Percentiles rank a stretch among this genome's conserved stretches.
phyloP scores from a whole-genome alignment of 495 filamentous ascomycete genomes.

The Clavariopsis aquatica region DNA sequence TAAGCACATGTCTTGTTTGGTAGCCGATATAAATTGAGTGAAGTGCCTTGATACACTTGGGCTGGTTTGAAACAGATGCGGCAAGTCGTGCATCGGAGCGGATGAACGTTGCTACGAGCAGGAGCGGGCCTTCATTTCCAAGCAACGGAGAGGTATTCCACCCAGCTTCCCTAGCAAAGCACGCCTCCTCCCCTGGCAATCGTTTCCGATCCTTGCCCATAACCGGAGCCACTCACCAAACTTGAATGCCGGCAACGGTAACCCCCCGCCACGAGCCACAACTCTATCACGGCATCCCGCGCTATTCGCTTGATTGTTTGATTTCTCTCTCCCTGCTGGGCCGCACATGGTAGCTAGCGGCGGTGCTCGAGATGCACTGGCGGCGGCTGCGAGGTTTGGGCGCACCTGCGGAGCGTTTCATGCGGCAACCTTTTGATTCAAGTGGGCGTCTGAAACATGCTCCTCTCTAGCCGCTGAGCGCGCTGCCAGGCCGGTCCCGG shows the following conservation, averaged over 20 bases:
- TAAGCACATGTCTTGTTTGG: not conserved
- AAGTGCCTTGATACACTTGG: not conserved
- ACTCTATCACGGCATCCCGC: no score
- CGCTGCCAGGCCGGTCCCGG: not conserved
- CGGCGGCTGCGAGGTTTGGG: constrained; percentile 21
- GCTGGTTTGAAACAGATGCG: not conserved
- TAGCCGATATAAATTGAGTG: not conserved
- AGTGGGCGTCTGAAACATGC: constrained; percentile 20
- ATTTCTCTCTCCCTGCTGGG: not conserved
- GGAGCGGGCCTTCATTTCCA: no score
- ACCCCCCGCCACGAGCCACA: no score
- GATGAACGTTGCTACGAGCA: no score
- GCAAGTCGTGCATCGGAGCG: not conserved
- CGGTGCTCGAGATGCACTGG: not conserved
- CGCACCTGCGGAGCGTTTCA: constrained; percentile 28
- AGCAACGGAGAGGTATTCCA: no score
- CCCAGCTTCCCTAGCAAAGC: no score
- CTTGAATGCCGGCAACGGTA: no score
- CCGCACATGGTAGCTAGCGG: no score
- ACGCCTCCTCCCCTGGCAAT: no score
- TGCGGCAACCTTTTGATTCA: constrained; percentile 12
- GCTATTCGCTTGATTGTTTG: not conserved
- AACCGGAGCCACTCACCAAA: no score
- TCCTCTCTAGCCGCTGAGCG: not conserved
- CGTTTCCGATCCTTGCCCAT: no score